Evolutionary conservation across 345 rosid species (phyloP), one percentile per base, ranked within the genome.

Genomic region (Arabidopsis suecica): DNA sequence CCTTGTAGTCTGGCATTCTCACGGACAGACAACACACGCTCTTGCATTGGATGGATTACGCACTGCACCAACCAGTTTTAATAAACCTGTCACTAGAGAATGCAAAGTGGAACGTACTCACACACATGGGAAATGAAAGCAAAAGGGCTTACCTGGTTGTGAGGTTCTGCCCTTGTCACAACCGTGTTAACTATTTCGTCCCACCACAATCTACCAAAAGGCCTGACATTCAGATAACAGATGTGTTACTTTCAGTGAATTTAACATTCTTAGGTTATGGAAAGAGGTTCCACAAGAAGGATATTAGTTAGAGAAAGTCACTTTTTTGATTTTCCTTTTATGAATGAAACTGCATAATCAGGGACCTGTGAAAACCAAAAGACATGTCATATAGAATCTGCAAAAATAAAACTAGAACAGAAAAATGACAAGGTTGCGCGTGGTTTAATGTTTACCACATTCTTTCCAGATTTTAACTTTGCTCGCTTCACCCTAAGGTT

Each of bases 1-100:
- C 89, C 84, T 67, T 82, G 85, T 16, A 84, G 5, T 60, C 87
- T 77, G 11, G 87, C 89, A 23, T 82, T 84, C 54, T 82, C 89
- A 10, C 84, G 78, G 9, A 86, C 73, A 20, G 82, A 51, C 5
- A 82, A 68, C 13, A 79, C 89, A 30, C 87, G 76, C 25, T 84
- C 82, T 81, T 86, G 89, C 7, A 7, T 6, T 1, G 86, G 86
- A 37, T 86, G 84, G 56, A 84, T 16, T 6, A 82, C 14, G 3
- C 18, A 23, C 86, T 76, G 18, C 11, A 33, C 36, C 38, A 64
- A 4, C 22, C 7, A 53, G 42, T 18, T 38, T 25, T 9, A 9
- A 18, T 22, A 6, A 28, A 3, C 58, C 10, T n/a, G 28, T 58
- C 59, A 45, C 56, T 33, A 47, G 2, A 22, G 3, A 22, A 7